Evolutionary conservation across 768 basidiomycete species (phyloP), one percentile per base, ranked within the genome.

Genomic region (Suillus decipiens): DNA sequence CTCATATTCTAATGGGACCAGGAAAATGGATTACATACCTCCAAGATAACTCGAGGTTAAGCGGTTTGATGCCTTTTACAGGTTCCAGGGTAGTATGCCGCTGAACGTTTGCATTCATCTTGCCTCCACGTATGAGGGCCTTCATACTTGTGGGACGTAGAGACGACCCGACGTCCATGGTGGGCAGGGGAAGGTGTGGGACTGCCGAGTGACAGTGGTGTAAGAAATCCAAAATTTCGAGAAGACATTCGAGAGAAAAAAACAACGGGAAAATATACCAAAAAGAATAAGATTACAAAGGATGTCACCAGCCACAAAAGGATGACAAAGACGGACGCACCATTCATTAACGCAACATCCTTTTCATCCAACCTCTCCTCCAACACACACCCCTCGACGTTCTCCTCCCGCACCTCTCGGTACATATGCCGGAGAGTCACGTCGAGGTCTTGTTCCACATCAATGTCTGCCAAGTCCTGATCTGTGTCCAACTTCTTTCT

Each of bases 31-130:
- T 41, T 31, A 77, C 82, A 56, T 62, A 89, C 89, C 83, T 81
- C 90, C 90, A 92, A 15, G 87, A 86, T 57, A 92, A 75, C 37
- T 84, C 80, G 15, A 91, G 77, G 24, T 81, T 78, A 4, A 91
- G 76, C 5, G 88, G 79, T 61, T 84, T 81, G 24, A 85, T 71
- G 2, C 89, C 89, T 68, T 84, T 87, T 17, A 79, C 81, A 66
- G 84, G 84, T 70, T 80, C 83, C 66, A 89, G 66, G 8, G 24
- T 31, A 41, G 61, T 80, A 70, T 14, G 58, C 59, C 24, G 28
- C 37, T 15, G 59, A 41, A 65, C 45, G 41, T 65, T 59, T 31
- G 17, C 15, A 7, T 61, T 50, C 34, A 54, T 33, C 17, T 28
- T n/a, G 39, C 17, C 11, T 57, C 56, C 39, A 41, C 24, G 41